These are phyloP conservation scores for Sclerotinia borealis DNA, from an alignment of 2,329 filamentous ascomycete genomes.

Conservation along the genomic window DNA sequence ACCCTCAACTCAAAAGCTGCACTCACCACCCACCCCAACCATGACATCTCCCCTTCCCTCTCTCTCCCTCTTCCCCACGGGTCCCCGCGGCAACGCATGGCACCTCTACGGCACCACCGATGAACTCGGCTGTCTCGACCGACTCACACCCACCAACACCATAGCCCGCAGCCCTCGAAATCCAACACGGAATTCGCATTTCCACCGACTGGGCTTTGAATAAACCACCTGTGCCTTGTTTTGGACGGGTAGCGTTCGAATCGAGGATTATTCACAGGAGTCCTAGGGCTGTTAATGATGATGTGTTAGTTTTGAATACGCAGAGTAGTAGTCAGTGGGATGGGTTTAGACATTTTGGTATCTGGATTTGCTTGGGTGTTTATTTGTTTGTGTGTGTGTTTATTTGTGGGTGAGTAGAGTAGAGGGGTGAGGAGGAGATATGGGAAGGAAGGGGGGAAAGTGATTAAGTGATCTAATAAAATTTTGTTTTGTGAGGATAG, in stretches of 20 bases:
- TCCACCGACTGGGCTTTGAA: slow-evolving; percentile 4
- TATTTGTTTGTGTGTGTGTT: no score
- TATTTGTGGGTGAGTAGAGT: neutral
- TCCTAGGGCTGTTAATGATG: slow-evolving; percentile 51
- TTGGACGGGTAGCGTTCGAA: slow-evolving; percentile 47
- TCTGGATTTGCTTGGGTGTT: neutral
- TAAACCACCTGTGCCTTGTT: slow-evolving; percentile 4
- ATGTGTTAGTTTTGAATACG: slow-evolving; percentile 53
- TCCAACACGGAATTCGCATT: slow-evolving; percentile 7
- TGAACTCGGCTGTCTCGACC: slow-evolving; percentile 39
- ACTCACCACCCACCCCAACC: neutral
- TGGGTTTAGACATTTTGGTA: slow-evolving; percentile 37
- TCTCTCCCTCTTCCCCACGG: slow-evolving; percentile 36
- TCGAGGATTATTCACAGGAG: slow-evolving; percentile 47
- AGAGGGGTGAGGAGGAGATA: neutral
- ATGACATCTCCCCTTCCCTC: slow-evolving; percentile 33
- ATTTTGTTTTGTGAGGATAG: slow-evolving; percentile 6
- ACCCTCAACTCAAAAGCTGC: no score
- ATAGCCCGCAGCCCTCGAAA: slow-evolving; percentile 28
- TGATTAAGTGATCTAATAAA: neutral
- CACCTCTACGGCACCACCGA: slow-evolving; percentile 40
- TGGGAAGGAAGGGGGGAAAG: neutral
- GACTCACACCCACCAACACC: slow-evolving; percentile 37
- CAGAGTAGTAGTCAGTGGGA: slow-evolving; percentile 43
- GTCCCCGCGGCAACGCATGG: slow-evolving; percentile 39